phyloP scores from a whole-genome alignment of 1,139 yeast species.

The Saccharomyces pastorianus region DNA sequence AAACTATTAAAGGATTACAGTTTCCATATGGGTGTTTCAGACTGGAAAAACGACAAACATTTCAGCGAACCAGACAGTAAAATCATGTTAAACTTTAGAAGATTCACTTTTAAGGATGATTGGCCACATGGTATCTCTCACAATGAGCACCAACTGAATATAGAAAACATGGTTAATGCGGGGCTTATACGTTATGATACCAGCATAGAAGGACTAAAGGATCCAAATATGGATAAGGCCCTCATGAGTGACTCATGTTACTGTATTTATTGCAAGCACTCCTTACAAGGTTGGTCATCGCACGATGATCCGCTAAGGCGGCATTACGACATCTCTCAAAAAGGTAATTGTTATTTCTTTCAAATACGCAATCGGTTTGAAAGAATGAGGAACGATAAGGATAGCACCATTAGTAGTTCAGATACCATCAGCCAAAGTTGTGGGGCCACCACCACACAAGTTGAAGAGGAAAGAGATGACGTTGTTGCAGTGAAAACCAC shows the following conservation, averaged over 20 bases:
- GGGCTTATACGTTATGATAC: constrained; percentile 25
- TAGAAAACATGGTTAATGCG: constrained; percentile 17
- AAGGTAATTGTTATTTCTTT: constrained; percentile 22
- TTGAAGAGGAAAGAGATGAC: not conserved
- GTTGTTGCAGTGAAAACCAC: not conserved
- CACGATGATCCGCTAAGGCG: constrained; percentile 15
- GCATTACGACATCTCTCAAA: constrained; percentile 8
- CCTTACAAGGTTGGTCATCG: constrained; percentile 9
- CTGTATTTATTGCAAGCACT: constrained; percentile 23
- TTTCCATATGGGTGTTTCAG: constrained; percentile 9
- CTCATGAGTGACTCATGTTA: constrained; percentile 14
- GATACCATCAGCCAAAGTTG: not conserved
- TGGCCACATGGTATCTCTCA: constrained; percentile 8
- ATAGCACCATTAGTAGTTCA: not conserved
- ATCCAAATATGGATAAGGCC: constrained; percentile 6
- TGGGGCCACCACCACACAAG: not conserved
- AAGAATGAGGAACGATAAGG: not conserved
- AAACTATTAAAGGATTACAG: constrained; percentile 6
- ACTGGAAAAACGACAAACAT: constrained; percentile 15
- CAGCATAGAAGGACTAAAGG: constrained; percentile 17
- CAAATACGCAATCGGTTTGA: constrained; percentile 5
- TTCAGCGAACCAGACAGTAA: constrained; percentile 16
- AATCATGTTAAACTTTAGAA: constrained; percentile 10
- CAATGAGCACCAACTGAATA: constrained; percentile 2
- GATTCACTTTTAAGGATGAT: constrained; percentile 12